These are phyloP conservation scores for Globisporangium alternatum DNA, from an alignment of 352 stramenopile species.

Conservation along the genomic window DNA sequence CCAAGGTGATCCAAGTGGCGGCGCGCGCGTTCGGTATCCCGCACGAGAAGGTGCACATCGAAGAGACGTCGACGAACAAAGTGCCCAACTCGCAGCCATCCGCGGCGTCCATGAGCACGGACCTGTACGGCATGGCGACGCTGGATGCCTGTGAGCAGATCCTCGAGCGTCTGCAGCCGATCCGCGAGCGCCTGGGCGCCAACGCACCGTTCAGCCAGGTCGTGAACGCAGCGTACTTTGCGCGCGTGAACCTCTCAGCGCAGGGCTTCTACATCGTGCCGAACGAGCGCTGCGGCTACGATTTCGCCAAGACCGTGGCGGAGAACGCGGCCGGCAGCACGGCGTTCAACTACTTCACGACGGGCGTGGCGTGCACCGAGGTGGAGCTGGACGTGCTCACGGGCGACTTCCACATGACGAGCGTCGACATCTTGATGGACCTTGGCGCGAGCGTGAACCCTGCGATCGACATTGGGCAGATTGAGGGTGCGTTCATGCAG, in stretches of 20 bases:
- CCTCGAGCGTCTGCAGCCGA: slow-evolving; percentile 82
- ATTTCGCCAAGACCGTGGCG: slow-evolving; percentile 85
- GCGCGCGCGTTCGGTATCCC: slow-evolving; percentile 92
- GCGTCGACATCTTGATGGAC: slow-evolving; percentile 89
- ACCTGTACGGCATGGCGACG: slow-evolving; percentile 97
- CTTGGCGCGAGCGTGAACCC: slow-evolving; percentile 95
- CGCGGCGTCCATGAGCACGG: slow-evolving; percentile 94
- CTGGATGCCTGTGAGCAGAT: slow-evolving; percentile 96
- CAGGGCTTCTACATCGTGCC: slow-evolving; percentile 96
- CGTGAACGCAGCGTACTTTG: slow-evolving; percentile 89
- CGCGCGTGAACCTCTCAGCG: slow-evolving; percentile 92
- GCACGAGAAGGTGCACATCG: slow-evolving; percentile 91
- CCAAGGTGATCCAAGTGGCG: slow-evolving; percentile 90
- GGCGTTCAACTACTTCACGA: slow-evolving; percentile 97
- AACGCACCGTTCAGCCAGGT: slow-evolving; percentile 83
- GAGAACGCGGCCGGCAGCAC: slow-evolving; percentile 90
- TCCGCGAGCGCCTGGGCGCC: slow-evolving; percentile 68
- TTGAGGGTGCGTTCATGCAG: slow-evolving; percentile 97
- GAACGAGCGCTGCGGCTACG: slow-evolving; percentile 90
- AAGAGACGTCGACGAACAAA: slow-evolving; percentile 94
- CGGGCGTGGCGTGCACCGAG: slow-evolving; percentile 89
- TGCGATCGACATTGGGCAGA: slow-evolving; percentile 97
- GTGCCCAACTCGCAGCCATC: slow-evolving; percentile 94
- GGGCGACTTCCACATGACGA: slow-evolving; percentile 88
- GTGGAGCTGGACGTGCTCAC: slow-evolving; percentile 96